phyloP scores from a whole-genome alignment of 2,329 filamentous ascomycete genomes.

The Diaporthe ilicicola region DNA sequence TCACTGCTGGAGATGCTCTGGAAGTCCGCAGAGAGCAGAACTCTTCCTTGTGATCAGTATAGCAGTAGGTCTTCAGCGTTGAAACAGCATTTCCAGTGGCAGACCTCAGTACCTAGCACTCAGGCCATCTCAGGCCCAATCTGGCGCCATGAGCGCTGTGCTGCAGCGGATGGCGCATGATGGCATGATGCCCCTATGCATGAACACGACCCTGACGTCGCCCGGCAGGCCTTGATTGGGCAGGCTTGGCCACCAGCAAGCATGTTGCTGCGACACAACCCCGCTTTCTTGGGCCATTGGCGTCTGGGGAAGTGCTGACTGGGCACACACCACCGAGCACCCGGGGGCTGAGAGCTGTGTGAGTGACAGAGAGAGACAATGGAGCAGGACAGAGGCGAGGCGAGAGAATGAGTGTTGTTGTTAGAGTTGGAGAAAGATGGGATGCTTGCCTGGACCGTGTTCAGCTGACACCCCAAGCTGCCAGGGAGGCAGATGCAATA shows the following conservation, averaged over 20 bases:
- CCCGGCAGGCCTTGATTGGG: conserved; percentile 17
- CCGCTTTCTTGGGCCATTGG: conserved; percentile 16
- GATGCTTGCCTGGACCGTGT: conserved; percentile 13
- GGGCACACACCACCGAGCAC: background rate
- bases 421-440: background rate
- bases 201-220: conserved; percentile 15
- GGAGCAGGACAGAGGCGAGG: background rate
- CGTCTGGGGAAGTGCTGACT: conserved; percentile 3
- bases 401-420: background rate
- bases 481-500: conserved; percentile 7
- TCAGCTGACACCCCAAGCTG: conserved; percentile 2
- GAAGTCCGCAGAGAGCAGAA: background rate
- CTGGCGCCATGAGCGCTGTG: conserved; percentile 14
- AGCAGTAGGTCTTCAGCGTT: background rate
- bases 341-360: background rate
- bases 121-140: conserved; percentile 18
- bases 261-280: conserved; percentile 23
- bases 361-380: background rate
- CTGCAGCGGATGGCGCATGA: background rate
- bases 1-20: background rate
- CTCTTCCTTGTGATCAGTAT: background rate
- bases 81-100: background rate
- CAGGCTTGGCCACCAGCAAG: background rate
- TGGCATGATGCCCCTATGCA: conserved; percentile 20
- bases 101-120: background rate